Conservation (phyloP, 176 grass and related monocot genomes). For the Carex parvula region DNA sequence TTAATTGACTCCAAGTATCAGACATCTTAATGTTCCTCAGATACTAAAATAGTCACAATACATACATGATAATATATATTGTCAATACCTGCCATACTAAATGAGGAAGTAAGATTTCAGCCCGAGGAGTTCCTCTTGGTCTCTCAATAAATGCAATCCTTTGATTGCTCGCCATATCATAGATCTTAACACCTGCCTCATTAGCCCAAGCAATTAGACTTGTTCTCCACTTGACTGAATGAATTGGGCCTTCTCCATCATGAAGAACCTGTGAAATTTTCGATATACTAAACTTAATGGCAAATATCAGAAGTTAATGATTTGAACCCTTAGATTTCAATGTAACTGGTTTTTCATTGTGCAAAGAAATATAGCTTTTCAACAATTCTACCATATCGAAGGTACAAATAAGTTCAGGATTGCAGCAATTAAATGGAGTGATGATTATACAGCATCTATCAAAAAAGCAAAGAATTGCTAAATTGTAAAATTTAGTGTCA, state of each 20-base stretch:
- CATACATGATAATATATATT: conserved; percentile 12
- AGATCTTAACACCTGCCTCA: conserved; percentile 89
- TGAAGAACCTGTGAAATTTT: conserved; percentile 50
- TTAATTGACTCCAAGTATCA: not conserved
- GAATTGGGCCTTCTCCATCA: conserved; percentile 96
- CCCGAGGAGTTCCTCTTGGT: conserved; percentile 67
- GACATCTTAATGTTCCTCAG: not conserved
- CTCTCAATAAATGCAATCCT: conserved; percentile 92
- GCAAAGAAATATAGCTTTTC: not conserved
- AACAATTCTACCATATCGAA: not conserved
- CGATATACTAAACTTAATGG: not conserved
- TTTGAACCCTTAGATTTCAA: conserved; percentile 5
- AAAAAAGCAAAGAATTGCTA: not conserved
- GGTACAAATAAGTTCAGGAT: not conserved
- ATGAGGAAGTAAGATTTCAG: conserved; percentile 90
- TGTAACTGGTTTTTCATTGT: not conserved
- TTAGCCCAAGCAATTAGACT: conserved; percentile 96
- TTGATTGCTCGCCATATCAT: conserved; percentile 86
- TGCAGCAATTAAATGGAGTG: not conserved
- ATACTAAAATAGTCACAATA: not conserved
- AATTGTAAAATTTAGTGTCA: not conserved
- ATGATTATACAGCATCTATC: not conserved
- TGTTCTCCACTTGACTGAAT: conserved; percentile 90
- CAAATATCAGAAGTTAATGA: conserved; percentile 2
- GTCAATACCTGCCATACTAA: conserved; percentile 86